A percentile compares a stretch with the other conserved stretches of the same genome.
phyloP scores from a whole-genome alignment of 2,329 filamentous ascomycete species.

The Fusarium pininemorale region DNA sequence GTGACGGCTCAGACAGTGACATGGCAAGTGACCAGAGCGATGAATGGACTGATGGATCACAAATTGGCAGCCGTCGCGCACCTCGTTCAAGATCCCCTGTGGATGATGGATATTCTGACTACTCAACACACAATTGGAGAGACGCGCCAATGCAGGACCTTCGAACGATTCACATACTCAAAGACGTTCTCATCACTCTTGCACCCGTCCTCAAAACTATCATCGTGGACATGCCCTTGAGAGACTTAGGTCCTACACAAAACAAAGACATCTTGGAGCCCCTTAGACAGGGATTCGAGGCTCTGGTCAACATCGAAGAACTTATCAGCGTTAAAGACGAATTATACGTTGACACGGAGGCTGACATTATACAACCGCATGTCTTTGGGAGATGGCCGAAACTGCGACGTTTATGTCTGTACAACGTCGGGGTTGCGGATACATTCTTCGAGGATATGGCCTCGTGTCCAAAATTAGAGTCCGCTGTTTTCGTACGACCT shows the following conservation, averaged over 20 bases:
- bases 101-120: not conserved
- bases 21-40: no score
- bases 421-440: not conserved
- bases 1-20: no score
- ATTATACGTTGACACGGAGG: slow-evolving; percentile 5
- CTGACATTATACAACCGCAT: not conserved
- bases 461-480: not conserved
- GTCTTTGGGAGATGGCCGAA: slow-evolving; percentile 36
- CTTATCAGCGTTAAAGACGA: slow-evolving; percentile 37
- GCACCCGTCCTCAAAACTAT: slow-evolving; percentile 17
- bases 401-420: slow-evolving; percentile 30
- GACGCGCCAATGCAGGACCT: slow-evolving; percentile 1
- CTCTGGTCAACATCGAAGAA: slow-evolving; percentile 37
- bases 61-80: not conserved
- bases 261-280: not conserved
- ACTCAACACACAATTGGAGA: not conserved
- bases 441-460: slow-evolving; percentile 1
- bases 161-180: not conserved
- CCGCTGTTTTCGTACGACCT: slow-evolving; percentile 5
- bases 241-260: not conserved
- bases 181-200: slow-evolving; percentile 7
- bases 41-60: not conserved
- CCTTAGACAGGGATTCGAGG: slow-evolving; percentile 27
- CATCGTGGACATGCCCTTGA: slow-evolving; percentile 38
- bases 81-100: not conserved